Base-by-base conservation (phyloP, 140 eudicot species). In the Stevia rebaudiana region DNA sequence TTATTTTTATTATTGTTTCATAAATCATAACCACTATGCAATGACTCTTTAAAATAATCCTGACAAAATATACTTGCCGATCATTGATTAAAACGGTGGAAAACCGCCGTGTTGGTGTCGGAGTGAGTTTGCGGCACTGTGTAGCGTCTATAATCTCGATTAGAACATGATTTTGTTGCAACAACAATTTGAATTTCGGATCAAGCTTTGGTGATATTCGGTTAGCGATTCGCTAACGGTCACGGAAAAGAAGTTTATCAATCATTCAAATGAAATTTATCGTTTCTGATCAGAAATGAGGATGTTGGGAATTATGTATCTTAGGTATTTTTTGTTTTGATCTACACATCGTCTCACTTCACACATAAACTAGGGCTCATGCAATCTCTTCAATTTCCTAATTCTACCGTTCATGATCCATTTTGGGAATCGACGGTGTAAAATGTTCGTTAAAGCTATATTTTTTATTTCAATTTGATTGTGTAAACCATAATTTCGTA, bases 251-350 rank as follows among this genome's bases (percentile, higher is more conserved):
- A 25, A 24, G 61, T 25, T 12, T 6, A n/a, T 54, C 61, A 25
- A 12, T 55, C 62, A 55, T 55, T 7, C 42, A n/a, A 7, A 28
- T 56, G 63, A 56, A 56, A 24, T 6, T 54, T 3, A 0, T 24
- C 21, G 9, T 2, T 25, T 53, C 15, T 37, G 60, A 53, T 53
- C 61, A 55, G 47, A n/a, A 19, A 31, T 65, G 35, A 49, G 18
- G 5, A 33, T 65, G 19, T 48, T 18, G 11, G 47, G 49, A 48
- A 33, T 65, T 19, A 7, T 48, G n/a, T 19, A 17, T 65, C 70
- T 65, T 30, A 48, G 70, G 70, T 65, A 65, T 18, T n/a, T 28
- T 12, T 22, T n/a, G 4, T 39, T 19, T 21, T 5, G 19, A 61
- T 61, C 52, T 46, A 46, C 52, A 6, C 17, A 46, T 46, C 52